Evolutionary conservation across 2,329 filamentous ascomycete species (phyloP), one percentile per base, ranked within the genome.

Genomic region (Xylaria arbuscula): DNA sequence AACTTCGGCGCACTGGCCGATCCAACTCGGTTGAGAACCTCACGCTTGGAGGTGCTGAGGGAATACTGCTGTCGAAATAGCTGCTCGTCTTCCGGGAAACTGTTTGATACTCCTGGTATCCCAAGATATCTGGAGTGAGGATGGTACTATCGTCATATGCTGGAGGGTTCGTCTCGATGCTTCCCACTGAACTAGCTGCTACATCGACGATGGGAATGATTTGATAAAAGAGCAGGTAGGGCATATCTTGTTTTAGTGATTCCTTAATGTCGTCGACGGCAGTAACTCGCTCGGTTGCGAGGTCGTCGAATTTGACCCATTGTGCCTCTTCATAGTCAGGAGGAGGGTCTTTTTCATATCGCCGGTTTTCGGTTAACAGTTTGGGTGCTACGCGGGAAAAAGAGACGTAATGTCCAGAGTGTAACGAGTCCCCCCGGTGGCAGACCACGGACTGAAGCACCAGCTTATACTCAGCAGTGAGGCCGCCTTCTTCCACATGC

Each of bases 191-290:
- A 13, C 82, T 80, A 1, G 81, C 77, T 1, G 84, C 82, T 8
- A 91, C 87, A 64, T 94, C 92, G 36, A 93, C 88, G 75, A 97
- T 93, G 0, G 95, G 94, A 36, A 97, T 88, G 48, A 98, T 93
- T 79, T 98, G 95, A 76, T 98, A 99, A 80, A 98, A 98, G 0
- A 99, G 84, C 7, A 98, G 86, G 78, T 98, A 98, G 0, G 96
- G 95, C 78, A 93, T 97, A 78, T 98, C 94, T n/a, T 91, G 87
- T 72, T 89, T 91, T 58, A 98, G 82, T 0, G 93, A 91, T 72
- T 91, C 82, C 69, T 92, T 90, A 73, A 90, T 88, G 70, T 98
- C 91, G 75, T 97, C 89, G 57, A 98, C 90, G 63, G 91, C 86
- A 0, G 85, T 86, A 2, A 98, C 91, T 32, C 95, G 88, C 42